Percentiles rank a stretch among this genome's conserved stretches.
Evolutionary conservation across 2,329 filamentous ascomycete species (phyloP).

Genomic region (Podosphaera fusca): DNA sequence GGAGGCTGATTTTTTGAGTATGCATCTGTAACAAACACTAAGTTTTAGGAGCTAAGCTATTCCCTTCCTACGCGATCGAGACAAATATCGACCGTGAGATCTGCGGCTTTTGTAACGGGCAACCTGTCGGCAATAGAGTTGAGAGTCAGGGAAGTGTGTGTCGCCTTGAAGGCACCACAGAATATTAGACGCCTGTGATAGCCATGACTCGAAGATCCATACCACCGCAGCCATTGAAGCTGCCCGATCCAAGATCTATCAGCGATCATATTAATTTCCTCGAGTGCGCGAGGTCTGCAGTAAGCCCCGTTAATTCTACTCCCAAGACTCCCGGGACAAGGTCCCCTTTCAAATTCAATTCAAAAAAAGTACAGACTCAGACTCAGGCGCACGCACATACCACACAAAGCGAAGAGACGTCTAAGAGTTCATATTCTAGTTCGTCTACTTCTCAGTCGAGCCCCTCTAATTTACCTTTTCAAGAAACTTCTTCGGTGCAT

Average conservation of each 20-base stretch:
- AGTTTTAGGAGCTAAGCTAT: not conserved
- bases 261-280: constrained; percentile 6
- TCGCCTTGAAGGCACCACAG: not conserved
- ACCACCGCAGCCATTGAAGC: constrained; percentile 14
- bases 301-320: constrained; percentile 8
- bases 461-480: constrained; percentile 5
- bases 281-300: not conserved
- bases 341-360: constrained; percentile 13
- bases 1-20: not conserved
- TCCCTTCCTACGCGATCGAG: not conserved
- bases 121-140: not conserved
- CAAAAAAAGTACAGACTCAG: constrained; percentile 10
- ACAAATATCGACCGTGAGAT: not conserved
- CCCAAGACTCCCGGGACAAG: constrained; percentile 12
- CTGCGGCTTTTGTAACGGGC: not conserved
- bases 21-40: not conserved
- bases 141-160: not conserved
- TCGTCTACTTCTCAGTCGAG: constrained; percentile 4
- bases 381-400: constrained; percentile 6
- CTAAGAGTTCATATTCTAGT: constrained; percentile 2
- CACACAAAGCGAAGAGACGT: not conserved
- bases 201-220: constrained; percentile 13
- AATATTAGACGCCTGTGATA: not conserved
- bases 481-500: constrained; percentile 8
- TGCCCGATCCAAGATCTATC: constrained; percentile 6